Evolutionary conservation across 116 monocot species (phyloP).

Genomic region (Zostera marina): DNA sequence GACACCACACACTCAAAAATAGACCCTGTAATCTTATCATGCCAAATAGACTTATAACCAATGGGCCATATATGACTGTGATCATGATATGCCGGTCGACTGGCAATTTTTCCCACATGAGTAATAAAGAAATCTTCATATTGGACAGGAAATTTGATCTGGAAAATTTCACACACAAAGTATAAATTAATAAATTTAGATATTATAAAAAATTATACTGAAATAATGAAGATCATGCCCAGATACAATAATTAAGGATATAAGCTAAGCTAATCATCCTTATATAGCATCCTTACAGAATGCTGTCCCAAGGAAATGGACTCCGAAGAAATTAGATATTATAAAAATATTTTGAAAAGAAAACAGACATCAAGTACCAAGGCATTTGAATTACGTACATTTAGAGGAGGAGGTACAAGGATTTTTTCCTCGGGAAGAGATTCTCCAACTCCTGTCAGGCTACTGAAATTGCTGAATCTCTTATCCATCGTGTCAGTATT

Average conservation of each 20-base stretch:
- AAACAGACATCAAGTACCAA: not conserved
- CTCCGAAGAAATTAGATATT: not conserved
- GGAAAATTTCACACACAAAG: slow-evolving; percentile 4
- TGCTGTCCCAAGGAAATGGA: too few species aligned
- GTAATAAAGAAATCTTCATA: slow-evolving; percentile 73
- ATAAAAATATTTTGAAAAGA: not conserved
- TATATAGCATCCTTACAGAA: too few species aligned
- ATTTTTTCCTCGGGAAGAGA: slow-evolving; percentile 15
- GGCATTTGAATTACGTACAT: slow-evolving; percentile 21
- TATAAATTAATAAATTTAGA: not conserved
- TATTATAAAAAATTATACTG: not conserved
- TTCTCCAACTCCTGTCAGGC: slow-evolving; percentile 17
- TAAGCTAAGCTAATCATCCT: not conserved
- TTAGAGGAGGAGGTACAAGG: slow-evolving; percentile 12
- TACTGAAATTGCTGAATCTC: slow-evolving; percentile 13
- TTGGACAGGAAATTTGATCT: slow-evolving; percentile 76
- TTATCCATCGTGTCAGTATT: slow-evolving; percentile 24
- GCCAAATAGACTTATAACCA: slow-evolving; percentile 75
- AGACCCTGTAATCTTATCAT: slow-evolving; percentile 85
- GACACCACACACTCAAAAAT: slow-evolving; percentile 75
- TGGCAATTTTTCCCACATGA: slow-evolving; percentile 52
- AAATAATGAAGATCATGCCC: too few species aligned
- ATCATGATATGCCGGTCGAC: slow-evolving; percentile 43
- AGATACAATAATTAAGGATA: not conserved
- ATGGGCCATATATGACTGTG: slow-evolving; percentile 70